These are phyloP conservation scores for Funneliformis caledonium DNA, from an alignment of 371 early-diverging fungal genomes.

Conservation along the genomic window DNA sequence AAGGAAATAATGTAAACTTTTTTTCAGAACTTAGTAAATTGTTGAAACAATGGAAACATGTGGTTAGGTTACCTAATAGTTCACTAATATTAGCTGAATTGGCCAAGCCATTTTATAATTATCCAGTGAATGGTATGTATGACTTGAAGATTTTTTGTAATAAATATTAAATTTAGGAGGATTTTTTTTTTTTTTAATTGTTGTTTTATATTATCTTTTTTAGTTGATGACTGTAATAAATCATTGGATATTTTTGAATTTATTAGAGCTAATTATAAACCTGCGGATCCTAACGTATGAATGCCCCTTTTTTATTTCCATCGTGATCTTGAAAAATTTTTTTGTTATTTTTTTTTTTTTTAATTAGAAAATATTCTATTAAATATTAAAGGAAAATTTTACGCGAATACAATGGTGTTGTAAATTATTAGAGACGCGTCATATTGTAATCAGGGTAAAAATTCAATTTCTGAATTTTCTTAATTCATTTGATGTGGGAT, in stretches of 20 bases:
- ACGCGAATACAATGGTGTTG: conserved; percentile 53
- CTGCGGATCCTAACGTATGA: conserved; percentile 49
- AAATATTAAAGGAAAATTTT: conserved; percentile 52
- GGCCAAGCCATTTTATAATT: conserved; percentile 37
- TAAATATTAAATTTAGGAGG: background rate
- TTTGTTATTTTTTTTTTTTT: background rate
- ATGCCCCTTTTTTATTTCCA: background rate
- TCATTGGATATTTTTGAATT: conserved; percentile 57
- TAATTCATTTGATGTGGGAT: background rate
- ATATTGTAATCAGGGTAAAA: conserved; percentile 48
- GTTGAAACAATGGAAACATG: conserved; percentile 18
- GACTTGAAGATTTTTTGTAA: background rate
- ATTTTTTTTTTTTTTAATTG: background rate
- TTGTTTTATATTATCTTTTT: background rate
- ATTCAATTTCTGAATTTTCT: background rate
- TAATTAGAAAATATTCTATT: background rate
- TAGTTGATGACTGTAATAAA: conserved; percentile 53
- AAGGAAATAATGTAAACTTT: background rate
- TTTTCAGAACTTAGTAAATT: conserved; percentile 3
- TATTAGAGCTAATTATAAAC: conserved; percentile 49
- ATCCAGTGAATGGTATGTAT: conserved; percentile 34
- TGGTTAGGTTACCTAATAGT: conserved; percentile 13
- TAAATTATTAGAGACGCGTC: conserved; percentile 45
- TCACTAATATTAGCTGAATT: conserved; percentile 26
- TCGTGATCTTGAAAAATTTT: no score